Percentiles rank a stretch among this genome's conserved stretches.
Evolutionary conservation across 495 filamentous ascomycete species (phyloP).

Genomic region (Trypethelium eluteriae): DNA sequence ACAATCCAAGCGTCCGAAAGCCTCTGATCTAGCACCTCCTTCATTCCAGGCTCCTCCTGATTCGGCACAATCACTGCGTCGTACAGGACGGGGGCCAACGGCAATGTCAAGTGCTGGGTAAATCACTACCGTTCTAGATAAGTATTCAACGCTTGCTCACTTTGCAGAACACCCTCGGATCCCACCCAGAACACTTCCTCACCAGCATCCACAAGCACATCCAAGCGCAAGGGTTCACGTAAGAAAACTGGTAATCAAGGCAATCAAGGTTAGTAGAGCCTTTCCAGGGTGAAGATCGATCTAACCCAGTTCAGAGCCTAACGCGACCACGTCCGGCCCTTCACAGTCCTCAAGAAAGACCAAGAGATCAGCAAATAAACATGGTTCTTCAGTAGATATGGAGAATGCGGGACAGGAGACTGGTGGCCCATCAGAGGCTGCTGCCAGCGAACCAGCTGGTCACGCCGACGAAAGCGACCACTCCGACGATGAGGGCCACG

Average conservation of each 20-base stretch:
- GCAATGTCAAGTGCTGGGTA: slow-evolving; percentile 82
- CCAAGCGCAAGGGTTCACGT: slow-evolving; percentile 61
- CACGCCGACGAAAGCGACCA: not conserved
- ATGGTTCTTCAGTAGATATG: slow-evolving; percentile 23
- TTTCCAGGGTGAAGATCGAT: slow-evolving; percentile 27
- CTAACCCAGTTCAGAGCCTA: slow-evolving; percentile 38
- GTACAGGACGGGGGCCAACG: slow-evolving; percentile 49
- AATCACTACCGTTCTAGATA: slow-evolving; percentile 24
- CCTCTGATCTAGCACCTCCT: slow-evolving; percentile 17
- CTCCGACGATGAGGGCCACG: slow-evolving; percentile 40
- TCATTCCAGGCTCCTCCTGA: slow-evolving; percentile 17
- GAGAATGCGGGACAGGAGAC: slow-evolving; percentile 35
- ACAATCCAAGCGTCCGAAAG: slow-evolving; percentile 27
- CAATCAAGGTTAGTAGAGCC: slow-evolving; percentile 36
- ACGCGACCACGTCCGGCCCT: slow-evolving; percentile 7
- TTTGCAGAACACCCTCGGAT: slow-evolving; percentile 30
- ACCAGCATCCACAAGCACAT: slow-evolving; percentile 38
- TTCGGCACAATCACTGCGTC: slow-evolving; percentile 16
- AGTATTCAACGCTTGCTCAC: slow-evolving; percentile 18
- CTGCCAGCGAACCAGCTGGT: not conserved
- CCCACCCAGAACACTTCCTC: slow-evolving; percentile 33
- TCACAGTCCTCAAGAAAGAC: slow-evolving; percentile 23
- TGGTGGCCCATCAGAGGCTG: slow-evolving; percentile 41
- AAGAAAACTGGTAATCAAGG: slow-evolving; percentile 40
- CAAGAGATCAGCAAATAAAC: slow-evolving; percentile 47